Conservation (phyloP, 164 flowering plant genomes). For the Vitis cinerea region DNA sequence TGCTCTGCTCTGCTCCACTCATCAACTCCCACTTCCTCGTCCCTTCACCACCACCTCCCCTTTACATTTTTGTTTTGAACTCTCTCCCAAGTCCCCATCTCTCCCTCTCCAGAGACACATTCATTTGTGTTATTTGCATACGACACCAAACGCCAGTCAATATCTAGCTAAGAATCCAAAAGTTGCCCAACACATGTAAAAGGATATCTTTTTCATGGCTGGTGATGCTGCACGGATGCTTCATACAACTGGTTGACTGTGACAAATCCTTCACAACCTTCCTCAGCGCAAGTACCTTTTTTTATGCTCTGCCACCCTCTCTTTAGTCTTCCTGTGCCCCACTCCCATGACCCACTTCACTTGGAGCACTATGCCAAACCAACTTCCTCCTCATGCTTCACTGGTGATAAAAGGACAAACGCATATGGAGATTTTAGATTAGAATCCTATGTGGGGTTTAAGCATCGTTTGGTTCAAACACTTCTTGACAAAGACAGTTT, state of each 20-base stretch:
- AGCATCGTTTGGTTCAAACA: constrained; percentile 7
- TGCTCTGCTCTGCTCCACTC: background rate
- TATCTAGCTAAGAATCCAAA: constrained; percentile 15
- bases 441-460: constrained; percentile 56
- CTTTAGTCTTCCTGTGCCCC: constrained; percentile 22
- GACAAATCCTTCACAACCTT: constrained; percentile 16
- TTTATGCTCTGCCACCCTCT: constrained; percentile 8
- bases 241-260: constrained; percentile 22
- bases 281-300: constrained; percentile 1
- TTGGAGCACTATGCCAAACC: constrained; percentile 10
- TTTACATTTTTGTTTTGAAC: background rate
- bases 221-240: constrained; percentile 31
- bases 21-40: background rate
- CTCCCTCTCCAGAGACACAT: constrained; percentile 5
- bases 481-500: constrained; percentile 24
- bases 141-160: constrained; percentile 9
- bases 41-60: background rate
- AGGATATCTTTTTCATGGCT: constrained; percentile 31
- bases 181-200: constrained; percentile 24
- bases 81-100: constrained; percentile 1
- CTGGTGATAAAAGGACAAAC: constrained; percentile 20
- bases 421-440: background rate
- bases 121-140: constrained; percentile 3
- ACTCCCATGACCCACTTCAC: constrained; percentile 19
- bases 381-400: constrained; percentile 28